phyloP scores from a whole-genome alignment of 1,139 yeast genomes.

The Magnusiomyces fungicola region DNA sequence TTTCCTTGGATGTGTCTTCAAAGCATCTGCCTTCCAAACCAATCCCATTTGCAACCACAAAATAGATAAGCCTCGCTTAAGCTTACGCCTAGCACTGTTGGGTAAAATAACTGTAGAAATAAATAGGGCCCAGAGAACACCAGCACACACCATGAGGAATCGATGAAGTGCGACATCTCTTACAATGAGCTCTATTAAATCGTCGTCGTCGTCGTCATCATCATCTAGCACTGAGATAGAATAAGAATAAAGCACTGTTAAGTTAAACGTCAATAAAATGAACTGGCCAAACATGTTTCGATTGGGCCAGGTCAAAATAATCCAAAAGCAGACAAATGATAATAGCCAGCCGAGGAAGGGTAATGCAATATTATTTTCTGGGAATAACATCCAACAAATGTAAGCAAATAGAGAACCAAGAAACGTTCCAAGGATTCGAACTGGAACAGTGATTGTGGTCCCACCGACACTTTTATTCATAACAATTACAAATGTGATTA shows the following conservation, averaged over 20 bases:
- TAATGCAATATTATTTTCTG: conserved; percentile 50
- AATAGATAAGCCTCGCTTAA: conserved; percentile 56
- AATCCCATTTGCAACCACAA: conserved; percentile 77
- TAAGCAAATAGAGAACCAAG: conserved; percentile 62
- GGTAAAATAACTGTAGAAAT: conserved; percentile 59
- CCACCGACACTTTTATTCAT: conserved; percentile 88
- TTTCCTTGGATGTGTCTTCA: conserved; percentile 28
- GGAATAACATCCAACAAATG: conserved; percentile 49
- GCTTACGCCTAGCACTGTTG: conserved; percentile 62
- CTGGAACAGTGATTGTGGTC: conserved; percentile 69
- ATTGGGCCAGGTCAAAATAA: conserved; percentile 58
- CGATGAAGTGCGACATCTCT: conserved; percentile 77
- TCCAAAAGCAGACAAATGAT: conserved; percentile 58
- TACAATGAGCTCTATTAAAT: conserved; percentile 61
- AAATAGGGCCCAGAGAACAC: conserved; percentile 69
- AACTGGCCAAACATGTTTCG: conserved; percentile 47
- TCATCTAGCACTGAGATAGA: conserved; percentile 57
- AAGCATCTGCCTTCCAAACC: conserved; percentile 66
- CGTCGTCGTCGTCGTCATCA: conserved; percentile 58
- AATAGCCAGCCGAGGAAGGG: conserved; percentile 53
- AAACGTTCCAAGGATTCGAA: conserved; percentile 70
- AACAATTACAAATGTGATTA: conserved; percentile 72
- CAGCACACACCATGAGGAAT: conserved; percentile 62
- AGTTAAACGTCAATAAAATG: conserved; percentile 66
- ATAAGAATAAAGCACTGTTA: conserved; percentile 71